Evolutionary conservation across 768 basidiomycete genomes (phyloP).

Genomic region (Leccinum uliginosum): DNA sequence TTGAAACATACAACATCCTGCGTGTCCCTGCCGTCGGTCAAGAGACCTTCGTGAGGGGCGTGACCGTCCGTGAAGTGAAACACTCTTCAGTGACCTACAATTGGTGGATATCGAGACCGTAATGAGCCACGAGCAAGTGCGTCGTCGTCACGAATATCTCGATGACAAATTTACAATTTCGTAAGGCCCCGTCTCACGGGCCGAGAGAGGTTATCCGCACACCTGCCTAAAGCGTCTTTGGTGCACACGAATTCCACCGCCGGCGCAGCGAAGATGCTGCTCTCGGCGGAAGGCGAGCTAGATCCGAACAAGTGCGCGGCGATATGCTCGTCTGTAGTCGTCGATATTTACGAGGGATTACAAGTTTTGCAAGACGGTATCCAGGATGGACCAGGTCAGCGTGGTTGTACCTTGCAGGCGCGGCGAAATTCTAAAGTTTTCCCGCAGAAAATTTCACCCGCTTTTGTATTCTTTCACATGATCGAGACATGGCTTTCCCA

Average conservation of each 20-base stretch:
- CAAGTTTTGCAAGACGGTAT: constrained; percentile 59
- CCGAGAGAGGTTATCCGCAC: constrained; percentile 46
- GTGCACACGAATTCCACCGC: constrained; percentile 68
- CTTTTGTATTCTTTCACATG: constrained; percentile 55
- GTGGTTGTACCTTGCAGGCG: not conserved
- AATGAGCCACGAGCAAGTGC: constrained; percentile 81
- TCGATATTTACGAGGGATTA: constrained; percentile 53
- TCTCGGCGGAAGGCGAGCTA: constrained; percentile 31
- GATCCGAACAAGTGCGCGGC: constrained; percentile 55
- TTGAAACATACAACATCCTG: constrained; percentile 69
- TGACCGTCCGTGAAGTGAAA: constrained; percentile 53
- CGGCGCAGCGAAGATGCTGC: constrained; percentile 49
- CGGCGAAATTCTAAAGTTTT: not conserved
- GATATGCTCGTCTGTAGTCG: constrained; percentile 67
- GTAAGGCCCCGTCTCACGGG: no score
- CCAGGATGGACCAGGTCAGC: constrained; percentile 45
- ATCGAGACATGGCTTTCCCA: constrained; percentile 29
- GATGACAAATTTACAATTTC: no score
- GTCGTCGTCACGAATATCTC: constrained; percentile 9
- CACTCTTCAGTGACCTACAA: constrained; percentile 63
- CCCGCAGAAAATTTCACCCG: constrained; percentile 61
- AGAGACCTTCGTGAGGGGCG: constrained; percentile 54
- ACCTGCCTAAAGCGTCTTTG: constrained; percentile 48
- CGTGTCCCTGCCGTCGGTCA: constrained; percentile 37
- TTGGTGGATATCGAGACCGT: constrained; percentile 52